A percentile compares a stretch with the other conserved stretches of the same genome.
phyloP scores from a whole-genome alignment of 345 rosid genomes.

The Rhizophora apiculata region DNA sequence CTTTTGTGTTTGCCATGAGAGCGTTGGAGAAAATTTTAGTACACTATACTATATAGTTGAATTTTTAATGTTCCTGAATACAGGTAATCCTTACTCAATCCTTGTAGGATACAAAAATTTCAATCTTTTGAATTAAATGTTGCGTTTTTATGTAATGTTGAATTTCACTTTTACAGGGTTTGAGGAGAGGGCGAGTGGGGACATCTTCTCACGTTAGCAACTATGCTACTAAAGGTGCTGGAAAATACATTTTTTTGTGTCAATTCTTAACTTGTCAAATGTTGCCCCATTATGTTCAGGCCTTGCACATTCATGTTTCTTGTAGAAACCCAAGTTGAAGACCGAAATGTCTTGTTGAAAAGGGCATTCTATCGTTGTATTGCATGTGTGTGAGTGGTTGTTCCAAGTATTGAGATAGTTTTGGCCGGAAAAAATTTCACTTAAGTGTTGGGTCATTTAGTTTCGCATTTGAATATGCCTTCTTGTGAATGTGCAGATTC shows the following conservation, averaged over 20 bases:
- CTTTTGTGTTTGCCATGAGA: not conserved
- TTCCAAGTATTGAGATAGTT: not conserved
- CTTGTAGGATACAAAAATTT: not conserved
- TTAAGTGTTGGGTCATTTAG: too few species aligned
- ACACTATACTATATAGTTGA: not conserved
- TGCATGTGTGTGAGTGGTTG: not conserved
- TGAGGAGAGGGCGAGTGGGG: slow-evolving; percentile 39
- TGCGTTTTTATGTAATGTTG: not conserved
- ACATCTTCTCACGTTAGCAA: slow-evolving; percentile 46
- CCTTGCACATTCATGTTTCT: too few species aligned
- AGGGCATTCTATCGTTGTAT: not conserved
- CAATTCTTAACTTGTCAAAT: too few species aligned
- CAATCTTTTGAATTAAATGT: not conserved
- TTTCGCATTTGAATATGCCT: too few species aligned
- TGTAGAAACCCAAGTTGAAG: too few species aligned
- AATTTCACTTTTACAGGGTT: slow-evolving; percentile 38
- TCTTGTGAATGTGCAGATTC: too few species aligned
- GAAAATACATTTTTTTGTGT: too few species aligned
- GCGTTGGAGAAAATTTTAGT: not conserved
- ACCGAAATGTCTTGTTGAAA: not conserved
- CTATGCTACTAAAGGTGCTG: slow-evolving; percentile 64
- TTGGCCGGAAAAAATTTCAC: not conserved
- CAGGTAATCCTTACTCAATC: not conserved
- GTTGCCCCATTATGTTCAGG: too few species aligned
- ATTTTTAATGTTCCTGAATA: not conserved